phyloP scores from a whole-genome alignment of 169 alveolate genomes.

The Plasmodium berghei region DNA sequence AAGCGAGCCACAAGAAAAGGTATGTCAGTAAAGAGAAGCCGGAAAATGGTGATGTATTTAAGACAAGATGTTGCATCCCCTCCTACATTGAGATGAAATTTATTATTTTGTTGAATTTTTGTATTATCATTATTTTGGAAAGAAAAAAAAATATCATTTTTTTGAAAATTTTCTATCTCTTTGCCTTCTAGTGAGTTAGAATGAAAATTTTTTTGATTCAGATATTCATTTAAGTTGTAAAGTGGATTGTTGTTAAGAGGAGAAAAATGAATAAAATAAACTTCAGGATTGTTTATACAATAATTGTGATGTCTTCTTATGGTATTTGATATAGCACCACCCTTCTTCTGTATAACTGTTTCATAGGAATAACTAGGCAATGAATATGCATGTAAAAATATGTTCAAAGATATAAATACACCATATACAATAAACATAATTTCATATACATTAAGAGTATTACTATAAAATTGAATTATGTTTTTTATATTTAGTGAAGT shows the following conservation, averaged over 20 bases:
- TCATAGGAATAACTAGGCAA: conserved; percentile 47
- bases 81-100: conserved; percentile 11
- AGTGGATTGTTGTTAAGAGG: too few species aligned
- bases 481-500: background rate
- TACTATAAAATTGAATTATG: conserved; percentile 15
- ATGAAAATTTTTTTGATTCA: too few species aligned
- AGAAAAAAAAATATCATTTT: background rate
- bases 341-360: background rate
- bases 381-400: conserved; percentile 46
- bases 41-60: conserved; percentile 45
- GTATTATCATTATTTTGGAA: background rate
- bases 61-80: conserved; percentile 74
- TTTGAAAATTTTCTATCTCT: too few species aligned
- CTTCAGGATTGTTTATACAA: too few species aligned
- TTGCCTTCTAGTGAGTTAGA: too few species aligned
- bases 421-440: conserved; percentile 31
- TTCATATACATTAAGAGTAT: conserved; percentile 15
- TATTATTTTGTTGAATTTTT: background rate
- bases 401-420: conserved; percentile 18
- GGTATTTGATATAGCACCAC: background rate
- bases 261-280: too few species aligned
- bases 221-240: too few species aligned
- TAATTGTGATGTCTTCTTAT: too few species aligned
- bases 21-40: conserved; percentile 54
- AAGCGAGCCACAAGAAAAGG: conserved; percentile 21